These are phyloP conservation scores for Saccharomycopsis fibuligera DNA, from an alignment of 805 yeast genomes.

Conservation along the genomic window DNA sequence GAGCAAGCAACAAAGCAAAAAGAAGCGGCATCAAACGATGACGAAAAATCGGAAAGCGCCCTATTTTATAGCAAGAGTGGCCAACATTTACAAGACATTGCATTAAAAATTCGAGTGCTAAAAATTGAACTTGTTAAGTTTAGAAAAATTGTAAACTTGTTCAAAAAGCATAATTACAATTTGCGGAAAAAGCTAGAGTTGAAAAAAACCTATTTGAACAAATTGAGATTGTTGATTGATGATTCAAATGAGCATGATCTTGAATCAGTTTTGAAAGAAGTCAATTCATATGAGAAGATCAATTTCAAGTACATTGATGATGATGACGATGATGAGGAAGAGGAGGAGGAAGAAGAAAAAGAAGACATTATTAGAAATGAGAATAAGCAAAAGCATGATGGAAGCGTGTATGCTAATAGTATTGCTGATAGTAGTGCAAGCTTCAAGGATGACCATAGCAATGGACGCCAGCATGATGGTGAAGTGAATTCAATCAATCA, in stretches of 20 bases:
- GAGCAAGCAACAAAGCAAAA: background rate
- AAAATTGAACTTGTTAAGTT: background rate
- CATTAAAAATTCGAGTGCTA: background rate
- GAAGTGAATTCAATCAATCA: too few species aligned
- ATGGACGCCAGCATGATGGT: too few species aligned
- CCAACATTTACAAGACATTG: too few species aligned
- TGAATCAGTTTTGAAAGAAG: background rate
- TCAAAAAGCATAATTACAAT: background rate
- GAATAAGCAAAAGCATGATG: background rate
- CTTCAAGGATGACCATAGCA: background rate
- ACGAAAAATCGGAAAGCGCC: background rate
- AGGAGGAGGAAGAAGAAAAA: conserved; percentile 3
- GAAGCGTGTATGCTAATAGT: background rate
- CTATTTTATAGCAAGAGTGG: too few species aligned
- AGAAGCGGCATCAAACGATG: background rate
- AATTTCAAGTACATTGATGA: conserved; percentile 12
- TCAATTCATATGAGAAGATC: conserved; percentile 3
- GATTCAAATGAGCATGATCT: background rate
- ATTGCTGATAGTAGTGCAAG: background rate
- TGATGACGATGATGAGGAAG: background rate
- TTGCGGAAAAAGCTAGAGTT: background rate
- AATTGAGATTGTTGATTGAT: background rate
- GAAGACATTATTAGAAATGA: conserved; percentile 1
- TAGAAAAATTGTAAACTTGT: background rate
- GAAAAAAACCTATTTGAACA: conserved; percentile 1